Evolutionary conservation across 1,139 yeast species (phyloP), one percentile per base, ranked within the genome.

Genomic region (Suhomyces chickasaworum): DNA sequence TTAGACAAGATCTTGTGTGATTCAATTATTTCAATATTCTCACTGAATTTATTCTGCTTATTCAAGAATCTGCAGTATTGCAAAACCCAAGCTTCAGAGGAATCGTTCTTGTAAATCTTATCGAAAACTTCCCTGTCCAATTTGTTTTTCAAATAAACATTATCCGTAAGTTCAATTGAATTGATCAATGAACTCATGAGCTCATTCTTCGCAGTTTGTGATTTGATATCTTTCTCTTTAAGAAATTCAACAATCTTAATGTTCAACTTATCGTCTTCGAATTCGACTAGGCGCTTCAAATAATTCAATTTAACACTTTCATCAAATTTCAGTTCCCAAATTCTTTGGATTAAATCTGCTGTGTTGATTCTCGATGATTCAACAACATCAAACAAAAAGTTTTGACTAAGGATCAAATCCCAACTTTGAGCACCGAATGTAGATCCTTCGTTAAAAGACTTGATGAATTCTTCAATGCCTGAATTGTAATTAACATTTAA

Each of bases 381-480:
- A 17, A 47, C 52, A 1, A 42, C 13, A 30, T 59, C 58, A 30
- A 55, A 36, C 8, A 66, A 55, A 49, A 73, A 72, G 12, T 61
- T 58, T 31, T 63, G 60, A 44, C 65, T 70, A 15, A 71, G 54
- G 2, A 74, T 44, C n/a, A 66, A 61, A 12, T 53, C 53, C 71
- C 77, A 71, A 1, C 78, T 74, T 1, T 49, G 52, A 9, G 58
- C 47, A 23, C 58, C 62, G 52, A 75, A 74, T 7, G 57, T 60
- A 40, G 58, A 59, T 1, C 75, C 76, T 16, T 60, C 56, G 10
- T 52, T 49, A 46, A 71, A 70, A 8, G 55, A 48, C 3, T 63
- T 59, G 5, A 68, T 35, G 47, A 74, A 74, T 41, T 53, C 55
- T 3, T 50, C 49, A 1, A 55, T 50, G 0, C 78, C 78, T 3